These are phyloP conservation scores for Corymbia citriodora DNA, from an alignment of 441 rosid species.

Conservation along the genomic window DNA sequence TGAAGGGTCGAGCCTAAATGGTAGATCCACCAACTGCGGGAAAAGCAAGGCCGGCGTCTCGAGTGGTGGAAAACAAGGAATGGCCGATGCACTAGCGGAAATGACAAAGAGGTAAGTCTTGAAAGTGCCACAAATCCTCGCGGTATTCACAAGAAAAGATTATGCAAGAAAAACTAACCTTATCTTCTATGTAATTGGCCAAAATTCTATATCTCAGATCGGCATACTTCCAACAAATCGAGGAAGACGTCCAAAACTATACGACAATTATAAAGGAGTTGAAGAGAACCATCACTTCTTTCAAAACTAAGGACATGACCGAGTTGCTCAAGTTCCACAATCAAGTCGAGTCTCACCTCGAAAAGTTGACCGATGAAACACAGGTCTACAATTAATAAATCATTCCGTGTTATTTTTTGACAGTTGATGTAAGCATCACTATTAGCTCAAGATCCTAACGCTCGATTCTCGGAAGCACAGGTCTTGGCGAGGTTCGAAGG, in stretches of 20 bases:
- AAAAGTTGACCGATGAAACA: background rate
- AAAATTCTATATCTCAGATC: background rate
- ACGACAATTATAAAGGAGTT: background rate
- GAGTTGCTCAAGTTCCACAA: background rate
- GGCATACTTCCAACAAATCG: background rate
- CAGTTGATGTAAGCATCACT: background rate
- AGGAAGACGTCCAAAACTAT: background rate
- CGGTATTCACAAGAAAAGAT: background rate
- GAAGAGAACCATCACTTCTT: background rate
- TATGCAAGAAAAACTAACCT: background rate
- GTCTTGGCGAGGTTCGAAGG: slow-evolving; percentile 40
- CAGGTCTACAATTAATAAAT: background rate
- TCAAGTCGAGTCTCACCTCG: background rate
- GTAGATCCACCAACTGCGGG: slow-evolving; percentile 29
- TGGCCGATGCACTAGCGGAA: slow-evolving; percentile 97
- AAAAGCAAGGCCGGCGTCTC: slow-evolving; percentile 20
- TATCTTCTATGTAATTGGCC: background rate
- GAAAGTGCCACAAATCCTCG: background rate
- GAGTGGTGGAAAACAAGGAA: slow-evolving; percentile 68
- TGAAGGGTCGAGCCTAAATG: slow-evolving; percentile 5
- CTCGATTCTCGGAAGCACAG: background rate
- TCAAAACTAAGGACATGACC: background rate
- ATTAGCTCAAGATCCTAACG: background rate
- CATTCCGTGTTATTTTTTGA: background rate
- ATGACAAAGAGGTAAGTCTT: slow-evolving; percentile 62